Conservation (phyloP, 2,329 filamentous ascomycete species). For the Ceratocystiopsis minuta region DNA sequence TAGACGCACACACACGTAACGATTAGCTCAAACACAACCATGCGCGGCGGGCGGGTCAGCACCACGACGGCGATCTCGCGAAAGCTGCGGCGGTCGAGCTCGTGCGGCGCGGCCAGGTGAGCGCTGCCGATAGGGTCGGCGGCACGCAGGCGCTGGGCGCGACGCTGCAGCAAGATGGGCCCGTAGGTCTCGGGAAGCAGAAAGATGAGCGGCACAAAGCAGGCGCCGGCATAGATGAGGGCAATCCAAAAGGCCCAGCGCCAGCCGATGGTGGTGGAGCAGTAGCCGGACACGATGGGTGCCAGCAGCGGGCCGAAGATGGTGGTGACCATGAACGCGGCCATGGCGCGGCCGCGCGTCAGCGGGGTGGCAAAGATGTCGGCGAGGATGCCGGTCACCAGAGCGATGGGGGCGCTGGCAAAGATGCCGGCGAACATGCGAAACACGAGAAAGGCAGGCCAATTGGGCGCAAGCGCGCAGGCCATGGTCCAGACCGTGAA, state of each 20-base stretch:
- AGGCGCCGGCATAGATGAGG: constrained; percentile 46
- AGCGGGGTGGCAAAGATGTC: constrained; percentile 43
- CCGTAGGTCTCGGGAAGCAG: constrained; percentile 44
- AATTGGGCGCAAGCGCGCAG: constrained; percentile 34
- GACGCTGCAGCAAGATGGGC: constrained; percentile 36
- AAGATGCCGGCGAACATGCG: constrained; percentile 32
- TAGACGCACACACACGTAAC: constrained; percentile 54
- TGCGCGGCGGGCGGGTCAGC: constrained; percentile 51
- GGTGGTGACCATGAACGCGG: constrained; percentile 40
- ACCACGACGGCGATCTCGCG: constrained; percentile 49
- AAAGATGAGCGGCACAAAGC: constrained; percentile 40
- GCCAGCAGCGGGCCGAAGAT: constrained; percentile 48
- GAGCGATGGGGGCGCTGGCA: constrained; percentile 40
- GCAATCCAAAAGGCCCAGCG: constrained; percentile 55
- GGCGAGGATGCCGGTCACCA: constrained; percentile 45
- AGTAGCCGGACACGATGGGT: constrained; percentile 47
- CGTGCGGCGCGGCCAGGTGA: constrained; percentile 37
- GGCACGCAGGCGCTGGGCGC: constrained; percentile 39
- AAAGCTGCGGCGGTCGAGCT: constrained; percentile 40
- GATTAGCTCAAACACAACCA: constrained; percentile 56
- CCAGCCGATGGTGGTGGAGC: constrained; percentile 41
- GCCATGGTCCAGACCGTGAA: constrained; percentile 36
- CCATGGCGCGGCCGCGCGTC: constrained; percentile 40
- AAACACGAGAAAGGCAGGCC: constrained; percentile 34
- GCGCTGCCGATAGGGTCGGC: constrained; percentile 23